Evolutionary conservation across 192 early-diverging fungal genomes (phyloP).

Genomic region (Backusella australiensis): DNA sequence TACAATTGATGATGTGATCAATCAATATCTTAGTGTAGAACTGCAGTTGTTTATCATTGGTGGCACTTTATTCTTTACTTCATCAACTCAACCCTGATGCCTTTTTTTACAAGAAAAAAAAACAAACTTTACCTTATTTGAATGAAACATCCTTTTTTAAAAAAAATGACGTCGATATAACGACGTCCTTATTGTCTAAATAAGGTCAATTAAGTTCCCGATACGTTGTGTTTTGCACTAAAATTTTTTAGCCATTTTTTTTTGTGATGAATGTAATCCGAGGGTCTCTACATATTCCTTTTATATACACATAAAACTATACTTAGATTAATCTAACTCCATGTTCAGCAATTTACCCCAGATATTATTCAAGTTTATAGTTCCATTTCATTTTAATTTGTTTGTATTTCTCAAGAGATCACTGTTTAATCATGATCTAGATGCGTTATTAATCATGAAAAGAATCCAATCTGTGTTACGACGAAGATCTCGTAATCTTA

Average conservation of each 20-base stretch:
- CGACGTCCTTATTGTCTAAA: neutral
- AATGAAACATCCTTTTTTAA: neutral
- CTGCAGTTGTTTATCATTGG: neutral
- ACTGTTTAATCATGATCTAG: neutral
- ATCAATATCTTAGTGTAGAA: neutral
- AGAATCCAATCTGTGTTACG: neutral
- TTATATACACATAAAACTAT: neutral
- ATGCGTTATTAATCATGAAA: neutral
- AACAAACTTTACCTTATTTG: neutral
- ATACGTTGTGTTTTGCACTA: neutral
- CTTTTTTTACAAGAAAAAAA: neutral
- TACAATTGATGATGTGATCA: neutral
- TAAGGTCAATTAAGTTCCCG: neutral
- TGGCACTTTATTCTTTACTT: neutral
- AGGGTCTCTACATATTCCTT: neutral
- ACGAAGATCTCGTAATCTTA: constrained; percentile 1
- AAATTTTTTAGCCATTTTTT: neutral
- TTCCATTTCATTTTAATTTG: neutral
- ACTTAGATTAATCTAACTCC: neutral
- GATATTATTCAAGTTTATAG: neutral
- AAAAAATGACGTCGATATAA: neutral
- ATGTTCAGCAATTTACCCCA: neutral
- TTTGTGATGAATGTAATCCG: neutral
- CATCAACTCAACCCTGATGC: neutral
- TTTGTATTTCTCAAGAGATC: neutral